A percentile compares a stretch with the other conserved stretches of the same genome.
Evolutionary conservation across 225 moss, liverwort and hornwort genomes (phyloP).

Genomic region (Pleurozium schreberi): DNA sequence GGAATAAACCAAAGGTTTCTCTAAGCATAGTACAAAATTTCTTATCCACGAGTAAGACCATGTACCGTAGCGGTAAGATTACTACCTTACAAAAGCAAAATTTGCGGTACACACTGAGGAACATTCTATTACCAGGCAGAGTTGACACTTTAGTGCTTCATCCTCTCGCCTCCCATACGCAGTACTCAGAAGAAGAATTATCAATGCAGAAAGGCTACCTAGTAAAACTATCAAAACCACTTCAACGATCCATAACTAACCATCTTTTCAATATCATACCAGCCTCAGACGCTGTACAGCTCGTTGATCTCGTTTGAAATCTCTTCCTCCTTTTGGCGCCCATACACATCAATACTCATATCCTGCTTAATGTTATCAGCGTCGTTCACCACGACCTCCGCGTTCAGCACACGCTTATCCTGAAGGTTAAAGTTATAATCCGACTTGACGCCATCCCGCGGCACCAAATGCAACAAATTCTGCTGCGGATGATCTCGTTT

Average conservation of each 20-base stretch:
- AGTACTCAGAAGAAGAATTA: neutral
- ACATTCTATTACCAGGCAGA: neutral
- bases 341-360: constrained; percentile 97
- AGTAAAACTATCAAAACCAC: neutral
- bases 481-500: constrained; percentile 74
- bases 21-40: neutral
- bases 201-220: neutral
- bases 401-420: constrained; percentile 71
- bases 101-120: neutral
- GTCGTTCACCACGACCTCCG: constrained; percentile 77
- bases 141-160: neutral
- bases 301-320: constrained; percentile 57
- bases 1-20: neutral
- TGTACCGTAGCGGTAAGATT: neutral
- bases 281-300: constrained; percentile 57
- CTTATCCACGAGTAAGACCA: neutral
- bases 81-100: constrained; percentile 2
- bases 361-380: constrained; percentile 96
- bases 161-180: neutral
- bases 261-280: neutral
- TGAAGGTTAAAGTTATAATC: constrained; percentile 74
- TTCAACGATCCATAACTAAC: neutral
- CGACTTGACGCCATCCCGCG: constrained; percentile 64
- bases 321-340: constrained; percentile 72
- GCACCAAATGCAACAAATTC: constrained; percentile 60